Base-by-base conservation (phyloP, 805 yeast species). In the Candida boleticola region DNA sequence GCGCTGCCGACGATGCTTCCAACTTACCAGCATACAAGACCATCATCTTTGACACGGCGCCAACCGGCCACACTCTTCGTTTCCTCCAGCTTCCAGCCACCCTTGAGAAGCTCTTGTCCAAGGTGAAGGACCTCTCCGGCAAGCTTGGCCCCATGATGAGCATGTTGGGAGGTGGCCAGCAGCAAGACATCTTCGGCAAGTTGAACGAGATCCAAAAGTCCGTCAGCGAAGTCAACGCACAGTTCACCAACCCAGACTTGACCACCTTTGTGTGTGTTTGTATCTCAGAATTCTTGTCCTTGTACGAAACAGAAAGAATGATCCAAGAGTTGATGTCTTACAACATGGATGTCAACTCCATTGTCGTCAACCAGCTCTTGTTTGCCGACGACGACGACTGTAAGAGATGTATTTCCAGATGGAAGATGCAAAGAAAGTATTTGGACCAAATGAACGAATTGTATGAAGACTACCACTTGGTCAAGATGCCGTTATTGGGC, bases 11-110 rank as follows among this genome's bases (percentile, higher is more conserved):
- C 31, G 58, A 63, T 22, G 63, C 59, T 18, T 60, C 57, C 44
- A 44, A 56, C 5, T 52, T 53, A 29, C 50, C 49, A 27, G 49
- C 61, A 23, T 93, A 85, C 61, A 89, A 86, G 52, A 89, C 96
- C 6, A 90, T 93, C 50, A 89, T 93, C 51, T 93, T 93, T 58
- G 99, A 93, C 64, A 93, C 99, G n/a, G 99, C 99, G 0, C 99
- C 99, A 54, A 93, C 99, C 0, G 99, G 99, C 29, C 99, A 93
- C 66, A 93, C 99, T 2, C 73, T 93, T 54, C 80, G 99, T 57
- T 93, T 93, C 64, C 74, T 93, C 62, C 97, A 90, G 66, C 79
- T 93, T 57, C 99, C 99, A 29, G 79, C 95, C 22, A 90, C 97
- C 3, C 71, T 93, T 47, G 95, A 89, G 54, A 89, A 88, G 61